Evolutionary conservation across 192 early-diverging fungal species (phyloP), one percentile per base, ranked within the genome.

Genomic region (Chytriomyces sp.): DNA sequence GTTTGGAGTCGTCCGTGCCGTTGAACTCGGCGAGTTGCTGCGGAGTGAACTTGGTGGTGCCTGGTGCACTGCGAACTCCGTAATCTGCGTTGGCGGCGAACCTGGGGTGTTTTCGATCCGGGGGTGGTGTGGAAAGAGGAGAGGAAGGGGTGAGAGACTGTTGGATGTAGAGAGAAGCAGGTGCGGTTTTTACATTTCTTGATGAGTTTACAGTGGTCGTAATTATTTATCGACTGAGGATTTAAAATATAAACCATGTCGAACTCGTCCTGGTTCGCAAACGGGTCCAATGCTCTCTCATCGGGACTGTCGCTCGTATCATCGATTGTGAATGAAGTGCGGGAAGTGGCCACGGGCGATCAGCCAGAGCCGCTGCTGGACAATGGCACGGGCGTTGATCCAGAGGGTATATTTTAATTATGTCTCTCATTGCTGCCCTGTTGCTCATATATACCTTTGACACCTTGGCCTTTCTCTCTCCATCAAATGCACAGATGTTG

Each of bases 11-110:
- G 61, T 93, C 86, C 10, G 76, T 72, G 5, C 93, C 93, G 72
- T 94, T 84, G 76, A 84, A 88, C 69, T 88, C 72, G 9, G 84
- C 76, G 10, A 94, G 89, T 77, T 94, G 90, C 11, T 76, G 69
- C 7, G 83, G 78, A 11, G 83, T 91, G 71, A 91, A 90, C 7
- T 26, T 24, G 45, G 68, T 77, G 46, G 46, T 80, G 11, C 76
- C 79, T 7, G 79, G 77, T 5, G 76, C 64, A 2, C 13, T 45
- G 8, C 71, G 20, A 3, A 23, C 45, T 18, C 71, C 71, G 60
- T 73, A 73, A 20, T 73, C 71, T 62, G 26, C 71, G 50, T 59
- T 71, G 9, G 59, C 50, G 45, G 16, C 69, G 57, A 70, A 70
- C 69, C 49, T 68, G 49, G 18, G 11, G 13, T 13, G 23, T 13